Percentiles rank a stretch among this genome's conserved stretches.
These are phyloP conservation scores for Friedmanniomyces simplex DNA, from an alignment of 495 filamentous ascomycete species.

Conservation along the genomic window DNA sequence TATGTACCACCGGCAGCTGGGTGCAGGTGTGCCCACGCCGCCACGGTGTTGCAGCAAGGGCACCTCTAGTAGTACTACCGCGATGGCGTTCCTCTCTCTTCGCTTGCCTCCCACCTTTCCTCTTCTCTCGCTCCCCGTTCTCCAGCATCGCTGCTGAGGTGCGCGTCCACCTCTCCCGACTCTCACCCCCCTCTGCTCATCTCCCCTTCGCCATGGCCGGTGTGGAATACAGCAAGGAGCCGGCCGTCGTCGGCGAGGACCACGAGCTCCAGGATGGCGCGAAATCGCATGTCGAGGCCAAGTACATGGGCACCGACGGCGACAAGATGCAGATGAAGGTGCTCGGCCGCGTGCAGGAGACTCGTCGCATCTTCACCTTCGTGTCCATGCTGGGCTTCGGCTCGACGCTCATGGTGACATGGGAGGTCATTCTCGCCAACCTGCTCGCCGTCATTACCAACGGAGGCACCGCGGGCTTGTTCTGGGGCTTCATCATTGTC, in stretches of 20 bases:
- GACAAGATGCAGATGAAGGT: not conserved
- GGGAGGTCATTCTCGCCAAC: slow-evolving; percentile 38
- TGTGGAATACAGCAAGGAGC: not conserved
- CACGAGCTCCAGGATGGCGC: not conserved
- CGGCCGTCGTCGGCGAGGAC: not conserved
- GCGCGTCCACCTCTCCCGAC: not conserved
- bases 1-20: too few species aligned
- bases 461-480: slow-evolving; percentile 17
- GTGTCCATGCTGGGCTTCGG: slow-evolving; percentile 43
- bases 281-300: not conserved
- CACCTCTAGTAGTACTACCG: not conserved
- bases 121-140: not conserved
- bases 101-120: not conserved
- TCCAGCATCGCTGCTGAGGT: not conserved
- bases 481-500: slow-evolving; percentile 19
- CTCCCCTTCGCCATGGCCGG: not conserved
- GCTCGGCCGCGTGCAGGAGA: not conserved
- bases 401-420: slow-evolving; percentile 42
- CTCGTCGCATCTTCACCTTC: slow-evolving; percentile 40
- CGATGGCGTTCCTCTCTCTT: not conserved
- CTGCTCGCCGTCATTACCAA: slow-evolving; percentile 14
- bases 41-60: not conserved
- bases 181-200: not conserved
- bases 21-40: not conserved
- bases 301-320: not conserved